Evolutionary conservation across 2,329 filamentous ascomycete species (phyloP).

Genomic region (Amauroascus verrucosus): DNA sequence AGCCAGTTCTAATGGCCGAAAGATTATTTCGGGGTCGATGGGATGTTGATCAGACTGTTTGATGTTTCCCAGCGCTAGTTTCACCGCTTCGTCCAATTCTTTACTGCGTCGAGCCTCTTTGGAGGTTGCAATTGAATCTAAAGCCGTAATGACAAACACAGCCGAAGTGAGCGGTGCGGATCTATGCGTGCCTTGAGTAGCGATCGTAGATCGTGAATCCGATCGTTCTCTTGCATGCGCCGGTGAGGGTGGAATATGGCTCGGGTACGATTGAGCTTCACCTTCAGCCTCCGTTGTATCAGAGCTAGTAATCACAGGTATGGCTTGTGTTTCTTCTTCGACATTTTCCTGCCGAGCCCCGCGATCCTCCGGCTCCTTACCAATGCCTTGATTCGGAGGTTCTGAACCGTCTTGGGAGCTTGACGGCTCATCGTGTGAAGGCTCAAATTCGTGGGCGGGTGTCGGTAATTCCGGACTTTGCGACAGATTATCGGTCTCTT

Average conservation of each 20-base stretch:
- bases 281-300: not conserved
- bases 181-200: conserved; percentile 41
- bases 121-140: conserved; percentile 83
- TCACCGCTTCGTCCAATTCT: conserved; percentile 68
- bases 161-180: conserved; percentile 75
- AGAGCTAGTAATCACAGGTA: conserved; percentile 2
- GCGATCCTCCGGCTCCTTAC: not conserved
- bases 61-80: conserved; percentile 73
- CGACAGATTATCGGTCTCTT: not conserved
- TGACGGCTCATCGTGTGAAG: not conserved
- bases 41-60: conserved; percentile 70
- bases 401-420: not conserved
- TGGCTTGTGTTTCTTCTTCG: not conserved
- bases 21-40: conserved; percentile 84
- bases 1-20: conserved; percentile 79
- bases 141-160: conserved; percentile 86
- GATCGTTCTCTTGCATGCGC: conserved; percentile 34
- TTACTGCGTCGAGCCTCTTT: conserved; percentile 85
- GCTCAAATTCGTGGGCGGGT: not conserved
- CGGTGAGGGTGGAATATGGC: not conserved
- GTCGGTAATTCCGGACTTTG: not conserved
- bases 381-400: not conserved
- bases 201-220: conserved; percentile 51
- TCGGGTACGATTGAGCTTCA: not conserved
- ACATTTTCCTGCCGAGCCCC: not conserved